Percentiles rank a stretch among this genome's conserved stretches.
phyloP scores from a whole-genome alignment of 2,329 filamentous ascomycete genomes.

The Fusarium euwallaceae region DNA sequence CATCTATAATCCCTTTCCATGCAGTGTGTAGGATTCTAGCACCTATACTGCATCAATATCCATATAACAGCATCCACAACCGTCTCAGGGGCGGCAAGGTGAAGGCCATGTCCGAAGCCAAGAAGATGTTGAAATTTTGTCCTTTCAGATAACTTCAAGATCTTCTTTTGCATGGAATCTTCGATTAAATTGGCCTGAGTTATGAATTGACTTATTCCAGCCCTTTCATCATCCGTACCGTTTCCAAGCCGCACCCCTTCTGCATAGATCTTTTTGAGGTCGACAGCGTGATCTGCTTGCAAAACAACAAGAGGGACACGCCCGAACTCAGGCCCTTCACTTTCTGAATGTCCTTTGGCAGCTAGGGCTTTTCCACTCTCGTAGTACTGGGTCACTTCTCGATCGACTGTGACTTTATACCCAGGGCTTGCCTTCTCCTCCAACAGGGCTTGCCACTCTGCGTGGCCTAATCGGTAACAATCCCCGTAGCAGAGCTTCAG shows the following conservation, averaged over 20 bases:
- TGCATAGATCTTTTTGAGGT: constrained; percentile 11
- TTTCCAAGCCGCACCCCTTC: constrained; percentile 2
- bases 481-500: constrained; percentile 14
- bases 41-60: constrained; percentile 19
- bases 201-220: background rate
- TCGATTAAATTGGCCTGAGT: background rate
- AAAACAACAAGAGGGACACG: constrained; percentile 11
- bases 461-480: background rate
- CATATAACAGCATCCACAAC: constrained; percentile 16
- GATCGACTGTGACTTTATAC: background rate
- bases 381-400: constrained; percentile 6
- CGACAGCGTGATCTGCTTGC: background rate
- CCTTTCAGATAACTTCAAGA: background rate
- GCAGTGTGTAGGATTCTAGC: background rate
- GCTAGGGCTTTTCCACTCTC: background rate
- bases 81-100: constrained; percentile 7
- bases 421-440: background rate
- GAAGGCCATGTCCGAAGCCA: constrained; percentile 1
- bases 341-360: background rate
- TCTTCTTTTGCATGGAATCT: background rate
- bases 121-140: constrained; percentile 1
- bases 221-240: background rate
- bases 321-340: background rate
- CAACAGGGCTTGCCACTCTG: background rate
- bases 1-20: background rate